These are phyloP conservation scores for Musa acuminata DNA, from an alignment of 176 grass and related monocot species.

Conservation along the genomic window DNA sequence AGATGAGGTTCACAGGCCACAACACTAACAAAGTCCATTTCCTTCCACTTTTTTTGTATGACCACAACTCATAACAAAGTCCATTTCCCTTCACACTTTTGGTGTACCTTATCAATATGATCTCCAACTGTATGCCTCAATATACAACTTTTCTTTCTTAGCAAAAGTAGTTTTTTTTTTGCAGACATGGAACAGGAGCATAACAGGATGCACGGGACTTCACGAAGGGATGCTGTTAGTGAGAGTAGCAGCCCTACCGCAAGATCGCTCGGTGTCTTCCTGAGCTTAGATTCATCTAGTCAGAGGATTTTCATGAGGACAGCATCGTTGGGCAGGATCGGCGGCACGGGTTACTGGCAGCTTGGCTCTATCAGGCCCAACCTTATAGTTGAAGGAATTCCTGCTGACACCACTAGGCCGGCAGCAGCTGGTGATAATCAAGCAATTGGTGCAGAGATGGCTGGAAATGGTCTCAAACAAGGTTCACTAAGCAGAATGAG, in stretches of 20 bases:
- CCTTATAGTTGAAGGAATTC: conserved; percentile 3
- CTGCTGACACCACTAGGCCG: neutral
- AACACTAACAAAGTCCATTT: neutral
- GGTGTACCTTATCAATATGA: neutral
- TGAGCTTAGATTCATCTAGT: conserved; percentile 9
- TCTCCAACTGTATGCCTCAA: neutral
- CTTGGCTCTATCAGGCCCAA: conserved; percentile 1
- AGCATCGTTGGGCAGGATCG: neutral
- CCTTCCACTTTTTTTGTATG: neutral
- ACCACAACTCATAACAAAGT: neutral
- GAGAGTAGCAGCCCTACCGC: neutral
- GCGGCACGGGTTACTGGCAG: neutral
- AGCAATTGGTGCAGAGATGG: neutral
- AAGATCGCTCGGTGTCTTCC: neutral
- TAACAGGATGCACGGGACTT: neutral
- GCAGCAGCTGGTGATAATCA: neutral
- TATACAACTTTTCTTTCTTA: neutral
- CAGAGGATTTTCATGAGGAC: conserved; percentile 9
- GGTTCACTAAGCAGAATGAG: conserved; percentile 36
- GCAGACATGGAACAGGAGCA: neutral
- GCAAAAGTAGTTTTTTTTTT: neutral
- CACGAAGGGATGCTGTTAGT: neutral
- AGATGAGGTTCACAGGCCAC: neutral
- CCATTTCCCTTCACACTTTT: conserved; percentile 1
- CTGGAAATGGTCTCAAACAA: neutral